Base-by-base conservation (phyloP, 208 protist species). In the Trichomonas gallinae region DNA sequence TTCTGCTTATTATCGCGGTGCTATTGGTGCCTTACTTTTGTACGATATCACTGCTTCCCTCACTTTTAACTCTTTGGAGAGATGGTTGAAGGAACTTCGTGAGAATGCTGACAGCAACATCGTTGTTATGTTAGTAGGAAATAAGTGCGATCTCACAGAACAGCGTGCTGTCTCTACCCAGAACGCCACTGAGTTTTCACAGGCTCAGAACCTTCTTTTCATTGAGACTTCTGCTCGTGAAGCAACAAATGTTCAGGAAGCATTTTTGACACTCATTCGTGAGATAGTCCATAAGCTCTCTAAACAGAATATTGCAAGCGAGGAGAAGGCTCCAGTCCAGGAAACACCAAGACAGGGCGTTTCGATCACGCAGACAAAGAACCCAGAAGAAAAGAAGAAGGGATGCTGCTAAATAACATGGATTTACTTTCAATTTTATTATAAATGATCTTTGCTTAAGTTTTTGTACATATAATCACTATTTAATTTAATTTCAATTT, bases 211-310 rank as follows among this genome's bases (percentile, higher is more conserved):
- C 87, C 97, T 99, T 0, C 98, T 98, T 36, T 99, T 99, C 97
- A 98, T 99, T 72, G 99, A 99, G 97, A 99, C 99, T 10, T 99
- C 99, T 72, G 99, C 99, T 9, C 97, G 99, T 51, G 98, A 99
- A 97, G 98, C 98, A 89, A 99, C 98, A 51, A 99, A 99, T 97
- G 99, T 99, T 89, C 99, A 99, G 96, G 98, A 99, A 96, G 99
- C 99, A 21, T 99, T 99, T 44, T 34, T 8, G n/a, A 93, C 40
- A 17, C n/a, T 93, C 10, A 93, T 93, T 38, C 6, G 10, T 34
- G 87, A 93, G n/a, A 46, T 89, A 6, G 87, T 93, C 46, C 40
- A 51, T 31, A n/a, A 51, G 17, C 34, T 93, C n/a, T 51, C 6
- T 44, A 51, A 93, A 26, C 42, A 51, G 26, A 38, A 48, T 38